These are phyloP conservation scores for Aureobasidium sp. DNA, from an alignment of 2,329 filamentous ascomycete genomes.

Conservation along the genomic window DNA sequence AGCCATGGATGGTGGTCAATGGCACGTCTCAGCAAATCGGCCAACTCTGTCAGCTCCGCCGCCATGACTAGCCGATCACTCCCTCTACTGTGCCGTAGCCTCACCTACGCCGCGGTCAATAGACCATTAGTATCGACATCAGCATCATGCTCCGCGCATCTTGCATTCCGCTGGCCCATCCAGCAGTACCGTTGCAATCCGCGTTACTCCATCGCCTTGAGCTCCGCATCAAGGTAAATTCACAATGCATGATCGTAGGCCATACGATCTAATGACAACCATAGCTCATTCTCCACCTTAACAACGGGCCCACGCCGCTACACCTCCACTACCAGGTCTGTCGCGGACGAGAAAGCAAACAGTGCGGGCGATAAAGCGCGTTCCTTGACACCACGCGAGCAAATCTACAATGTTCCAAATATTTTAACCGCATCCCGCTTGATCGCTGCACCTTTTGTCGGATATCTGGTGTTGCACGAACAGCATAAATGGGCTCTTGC, in stretches of 20 bases:
- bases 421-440: constrained; percentile 83
- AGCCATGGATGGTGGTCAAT: constrained; percentile 10
- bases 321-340: constrained; percentile 11
- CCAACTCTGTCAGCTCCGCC: not conserved
- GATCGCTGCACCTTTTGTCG: constrained; percentile 72
- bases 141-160: not conserved
- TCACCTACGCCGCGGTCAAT: not conserved
- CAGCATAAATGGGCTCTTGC: constrained; percentile 70
- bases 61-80: constrained; percentile 1
- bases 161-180: not conserved
- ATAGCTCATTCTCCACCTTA: constrained; percentile 1
- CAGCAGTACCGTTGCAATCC: not conserved
- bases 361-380: constrained; percentile 26
- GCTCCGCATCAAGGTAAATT: constrained; percentile 1
- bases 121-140: constrained; percentile 1
- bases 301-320: not conserved
- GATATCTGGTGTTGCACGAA: constrained; percentile 81
- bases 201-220: not conserved
- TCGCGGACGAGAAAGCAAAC: constrained; percentile 26
- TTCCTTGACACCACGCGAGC: constrained; percentile 56
- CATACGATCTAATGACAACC: not conserved
- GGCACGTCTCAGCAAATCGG: not conserved
- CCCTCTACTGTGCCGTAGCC: not conserved
- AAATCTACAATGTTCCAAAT: constrained; percentile 97
- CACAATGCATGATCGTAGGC: not conserved